phyloP scores from a whole-genome alignment of 176 grass and related monocot genomes.

The Carex parvula region DNA sequence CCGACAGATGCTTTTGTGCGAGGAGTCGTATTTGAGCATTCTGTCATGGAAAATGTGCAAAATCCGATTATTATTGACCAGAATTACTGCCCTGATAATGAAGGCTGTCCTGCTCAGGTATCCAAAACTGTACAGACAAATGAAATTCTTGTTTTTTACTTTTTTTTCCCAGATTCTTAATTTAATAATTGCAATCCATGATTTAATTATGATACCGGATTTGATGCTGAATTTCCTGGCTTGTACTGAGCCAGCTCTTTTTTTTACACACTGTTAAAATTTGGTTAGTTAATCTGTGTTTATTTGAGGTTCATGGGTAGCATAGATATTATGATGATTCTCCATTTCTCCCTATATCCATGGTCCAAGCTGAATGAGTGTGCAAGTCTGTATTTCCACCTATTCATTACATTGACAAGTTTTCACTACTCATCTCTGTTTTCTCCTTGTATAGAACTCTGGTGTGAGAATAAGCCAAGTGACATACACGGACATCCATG shows the following conservation, averaged over 20 bases:
- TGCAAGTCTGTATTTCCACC: background rate
- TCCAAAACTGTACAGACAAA: background rate
- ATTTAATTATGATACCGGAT: background rate
- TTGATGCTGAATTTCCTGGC: background rate
- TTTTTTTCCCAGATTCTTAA: background rate
- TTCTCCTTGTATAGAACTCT: conserved; percentile 20
- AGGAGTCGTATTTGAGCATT: conserved; percentile 42
- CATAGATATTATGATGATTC: background rate
- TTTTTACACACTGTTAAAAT: background rate
- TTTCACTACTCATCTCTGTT: background rate
- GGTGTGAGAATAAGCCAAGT: conserved; percentile 32
- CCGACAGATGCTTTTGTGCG: conserved; percentile 31
- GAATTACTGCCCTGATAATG: conserved; percentile 45
- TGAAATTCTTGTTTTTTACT: background rate
- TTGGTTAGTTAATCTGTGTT: background rate
- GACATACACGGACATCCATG: conserved; percentile 32
- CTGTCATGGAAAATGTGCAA: conserved; percentile 36
- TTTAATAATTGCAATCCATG: background rate
- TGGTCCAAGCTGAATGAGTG: background rate
- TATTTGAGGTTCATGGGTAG: background rate
- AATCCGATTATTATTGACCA: conserved; percentile 68
- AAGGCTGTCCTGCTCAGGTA: conserved; percentile 47
- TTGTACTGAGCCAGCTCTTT: background rate
- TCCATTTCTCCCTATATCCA: background rate
- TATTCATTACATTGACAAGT: background rate